Conservation (phyloP, 352 stramenopile species). For the Phytophthora multivora region DNA sequence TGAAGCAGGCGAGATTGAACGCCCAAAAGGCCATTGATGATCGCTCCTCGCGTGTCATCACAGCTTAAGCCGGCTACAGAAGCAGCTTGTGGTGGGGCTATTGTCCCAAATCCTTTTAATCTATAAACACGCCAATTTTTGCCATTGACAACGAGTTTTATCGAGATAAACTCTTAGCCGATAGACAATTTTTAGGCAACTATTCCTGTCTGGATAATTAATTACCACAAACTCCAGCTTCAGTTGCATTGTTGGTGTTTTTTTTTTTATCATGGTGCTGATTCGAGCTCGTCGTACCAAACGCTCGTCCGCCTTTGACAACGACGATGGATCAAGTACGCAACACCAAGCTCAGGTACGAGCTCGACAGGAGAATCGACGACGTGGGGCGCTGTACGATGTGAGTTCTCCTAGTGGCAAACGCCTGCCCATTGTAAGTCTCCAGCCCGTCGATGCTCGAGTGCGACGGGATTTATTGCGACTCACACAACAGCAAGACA, state of each 20-base stretch:
- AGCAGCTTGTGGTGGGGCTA: slow-evolving; percentile 8
- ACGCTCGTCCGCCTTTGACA: slow-evolving; percentile 7
- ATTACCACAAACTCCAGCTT: neutral
- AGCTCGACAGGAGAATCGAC: slow-evolving; percentile 29
- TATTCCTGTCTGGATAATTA: slow-evolving; percentile 19
- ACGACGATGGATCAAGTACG: slow-evolving; percentile 14
- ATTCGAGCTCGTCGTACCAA: slow-evolving; percentile 21
- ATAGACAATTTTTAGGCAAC: slow-evolving; percentile 2
- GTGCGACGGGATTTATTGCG: slow-evolving; percentile 50
- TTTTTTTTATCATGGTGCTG: slow-evolving; percentile 17
- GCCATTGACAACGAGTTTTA: neutral
- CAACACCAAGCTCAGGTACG: slow-evolving; percentile 22
- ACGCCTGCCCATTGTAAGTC: slow-evolving; percentile 41
- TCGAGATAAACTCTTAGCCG: neutral
- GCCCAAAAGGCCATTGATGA: slow-evolving; percentile 68
- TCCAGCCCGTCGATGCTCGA: slow-evolving; percentile 43
- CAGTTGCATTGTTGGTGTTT: slow-evolving; percentile 4
- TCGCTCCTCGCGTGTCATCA: slow-evolving; percentile 41
- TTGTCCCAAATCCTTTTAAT: slow-evolving; percentile 19
- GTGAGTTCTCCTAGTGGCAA: slow-evolving; percentile 32
- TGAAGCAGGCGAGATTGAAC: slow-evolving; percentile 80
- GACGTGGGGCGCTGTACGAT: slow-evolving; percentile 50
- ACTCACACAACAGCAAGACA: slow-evolving; percentile 30
- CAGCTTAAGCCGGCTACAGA: slow-evolving; percentile 31
- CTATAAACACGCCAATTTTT: slow-evolving; percentile 36